Evolutionary conservation across 495 filamentous ascomycete species (phyloP), one percentile per base, ranked within the genome.

Genomic region (Tuber microsphaerosporum): DNA sequence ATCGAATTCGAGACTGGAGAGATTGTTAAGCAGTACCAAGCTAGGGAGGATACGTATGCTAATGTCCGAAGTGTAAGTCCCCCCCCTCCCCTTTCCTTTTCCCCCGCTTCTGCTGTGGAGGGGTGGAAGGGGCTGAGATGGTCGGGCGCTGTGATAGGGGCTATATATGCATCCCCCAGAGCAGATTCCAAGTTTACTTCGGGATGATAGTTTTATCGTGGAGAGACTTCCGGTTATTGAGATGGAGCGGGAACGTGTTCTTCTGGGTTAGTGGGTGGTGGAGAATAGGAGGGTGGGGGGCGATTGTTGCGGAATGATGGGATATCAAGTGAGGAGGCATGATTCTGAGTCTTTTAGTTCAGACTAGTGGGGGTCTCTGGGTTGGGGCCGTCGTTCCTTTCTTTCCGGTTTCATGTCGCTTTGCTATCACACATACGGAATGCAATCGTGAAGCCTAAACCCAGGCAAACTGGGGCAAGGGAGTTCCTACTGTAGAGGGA

Each of bases 11-110:
- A 85, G 22, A 89, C 85, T n/a, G 87, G 89, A 7, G 90, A 93
- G 85, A 90, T 97, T 26, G 91, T 95, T 14, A 87, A 95, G 75
- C 94, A 99, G 85, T 97, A 97, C 79, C 90, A 91, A 73, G 90
- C 91, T 17, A 89, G 89, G 82, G 95, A 99, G 85, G 89, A 90
- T 72, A 87, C 85, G 71, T 97, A 97, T 82, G 91, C 90, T 70
- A 88, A 88, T 71, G 90, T 97, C 2, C 90, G 90, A 86, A 86
- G 89, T 88, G 92, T 93, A 86, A 74, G 87, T 84, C 5, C 56
- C 41, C 12, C 72, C 37, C 5, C 56, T 41, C 12, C 72, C 37
- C 26, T 31, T 72, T 41, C 45, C 48, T 41, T 10, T 74, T 75
- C 65, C 80, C 46, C 74, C 68, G 44, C 10, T 17, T 31, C n/a